Base-by-base conservation (phyloP, 768 basidiomycete species). In the Panus rudis region DNA sequence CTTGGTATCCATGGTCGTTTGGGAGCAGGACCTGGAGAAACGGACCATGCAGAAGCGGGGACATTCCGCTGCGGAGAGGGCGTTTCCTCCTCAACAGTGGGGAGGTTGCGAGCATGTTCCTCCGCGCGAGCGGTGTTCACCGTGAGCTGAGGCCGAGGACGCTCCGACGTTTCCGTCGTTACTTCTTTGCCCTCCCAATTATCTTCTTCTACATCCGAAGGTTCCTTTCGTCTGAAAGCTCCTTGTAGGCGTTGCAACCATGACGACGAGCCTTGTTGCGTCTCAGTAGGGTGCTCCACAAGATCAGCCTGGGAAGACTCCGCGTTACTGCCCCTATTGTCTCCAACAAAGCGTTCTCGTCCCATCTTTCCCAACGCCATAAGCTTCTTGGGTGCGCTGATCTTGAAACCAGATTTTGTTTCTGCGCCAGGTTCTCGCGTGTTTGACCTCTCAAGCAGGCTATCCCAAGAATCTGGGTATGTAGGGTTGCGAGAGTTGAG, bases 281-380 rank as follows among this genome's bases (percentile, higher is more conserved):
- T n/a, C n/a, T n/a, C n/a, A n/a, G n/a, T n/a, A n/a, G n/a, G n/a
- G n/a, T n/a, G n/a, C n/a, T n/a, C n/a, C n/a, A n/a, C n/a, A n/a
- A n/a, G n/a, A n/a, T 35, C 21, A 8, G 33, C 33, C 33, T 35
- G 8, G 26, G 55, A 52, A 17, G 13, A 13, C 27, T 52, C 45
- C 30, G 63, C 65, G 13, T 65, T 64, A 33, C 40, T 42, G 19
- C 39, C 40, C 19, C 45, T 42, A 25, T 35, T 41, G 5, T 51
- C 47, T 5, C 42, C 52, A 19, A 23, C 23, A 7, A 48, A 32
- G n/a, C 44, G 56, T 41, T 69, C 64, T 26, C 58, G 61, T 1
- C 58, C 60, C 31, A 49, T 74, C 50, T 65, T 65, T 10, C 73
- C 69, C 42, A 75, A 50, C 19, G 71, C 65, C 58, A 68, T 63